Base-by-base conservation (phyloP, 106 monocot species). In the Hemerocallis citrina region DNA sequence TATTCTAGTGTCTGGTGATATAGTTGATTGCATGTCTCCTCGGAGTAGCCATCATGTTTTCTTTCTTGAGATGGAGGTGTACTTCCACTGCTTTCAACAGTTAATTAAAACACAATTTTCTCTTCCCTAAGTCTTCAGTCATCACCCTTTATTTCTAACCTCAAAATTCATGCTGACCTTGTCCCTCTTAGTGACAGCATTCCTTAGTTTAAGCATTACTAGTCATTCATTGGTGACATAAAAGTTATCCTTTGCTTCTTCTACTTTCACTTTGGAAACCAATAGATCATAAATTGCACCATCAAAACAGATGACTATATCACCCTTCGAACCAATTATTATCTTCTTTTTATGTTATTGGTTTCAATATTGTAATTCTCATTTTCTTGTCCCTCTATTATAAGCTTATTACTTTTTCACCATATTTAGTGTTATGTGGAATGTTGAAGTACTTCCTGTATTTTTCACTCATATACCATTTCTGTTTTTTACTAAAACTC, bases 11-110 rank as follows among this genome's bases (percentile, higher is more conserved):
- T 50, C 30, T 42, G 41, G 51, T 58, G 59, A 52, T 49, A 59
- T 74, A 55, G 67, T 74, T 67, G 74, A 74, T 74, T 74, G 62
- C 74, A 74, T 74, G 74, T 68, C 67, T 61, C 74, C 67, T 55
- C 43, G 50, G 21, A 68, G 62, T 61, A 47, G 43, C 66, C 27
- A 38, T 62, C 67, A 61, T 67, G 74, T 67, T 62, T 68, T 74
- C 36, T 52, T 67, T n/a, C 67, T 74, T 49, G 23, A 33, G 51
- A 61, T 50, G 30, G 25, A 33, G 51, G 54, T 50, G 30, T n/a
- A 19, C 23, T 38, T 60, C 22, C 61, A n/a, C 25, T 67, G 28
- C 61, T 67, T 67, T 67, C 49, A 49, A 34, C 57, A 57, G 35
- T 19, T n/a, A n/a, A n/a, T n/a, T n/a, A n/a, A n/a, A 57, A 34